A percentile compares a stretch with the other conserved stretches of the same genome.
Evolutionary conservation across 2,329 filamentous ascomycete species (phyloP).

Genomic region (Talaromyces amestolkiae): DNA sequence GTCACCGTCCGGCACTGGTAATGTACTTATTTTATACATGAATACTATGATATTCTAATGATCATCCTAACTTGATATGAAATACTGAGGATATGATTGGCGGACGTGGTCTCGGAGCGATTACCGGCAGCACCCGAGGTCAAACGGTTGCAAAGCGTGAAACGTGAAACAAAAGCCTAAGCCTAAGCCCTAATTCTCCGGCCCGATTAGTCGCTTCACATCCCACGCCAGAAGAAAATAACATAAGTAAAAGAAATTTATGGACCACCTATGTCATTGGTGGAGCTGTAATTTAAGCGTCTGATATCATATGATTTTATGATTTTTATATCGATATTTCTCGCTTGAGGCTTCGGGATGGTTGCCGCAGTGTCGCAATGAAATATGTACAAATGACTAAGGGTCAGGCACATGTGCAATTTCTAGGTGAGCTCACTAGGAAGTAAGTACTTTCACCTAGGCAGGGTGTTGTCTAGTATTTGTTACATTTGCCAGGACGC

Average conservation of each 20-base stretch:
- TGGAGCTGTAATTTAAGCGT: neutral
- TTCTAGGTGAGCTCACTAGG: neutral
- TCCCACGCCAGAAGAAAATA: neutral
- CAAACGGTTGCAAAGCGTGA: neutral
- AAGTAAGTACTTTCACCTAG: neutral
- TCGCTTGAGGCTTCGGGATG: neutral
- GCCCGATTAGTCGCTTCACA: neutral
- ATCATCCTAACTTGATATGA: too few relatives aligned
- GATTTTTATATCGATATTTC: neutral
- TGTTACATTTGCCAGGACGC: neutral
- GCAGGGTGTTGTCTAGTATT: neutral
- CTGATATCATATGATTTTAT: neutral
- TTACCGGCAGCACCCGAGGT: neutral
- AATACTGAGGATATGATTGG: neutral
- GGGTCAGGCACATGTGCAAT: neutral
- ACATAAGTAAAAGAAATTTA: neutral
- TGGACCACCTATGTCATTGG: neutral
- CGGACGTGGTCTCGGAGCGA: neutral
- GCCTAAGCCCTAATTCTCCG: constrained; percentile 10
- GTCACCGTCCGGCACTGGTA: constrained; percentile 70
- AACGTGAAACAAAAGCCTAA: neutral
- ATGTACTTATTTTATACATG: neutral
- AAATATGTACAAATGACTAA: neutral
- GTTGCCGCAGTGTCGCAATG: neutral
- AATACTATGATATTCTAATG: too few relatives aligned